Evolutionary conservation across 139 green algal genomes (phyloP), one percentile per base, ranked within the genome.

Genomic region (Pleodorina starrii): DNA sequence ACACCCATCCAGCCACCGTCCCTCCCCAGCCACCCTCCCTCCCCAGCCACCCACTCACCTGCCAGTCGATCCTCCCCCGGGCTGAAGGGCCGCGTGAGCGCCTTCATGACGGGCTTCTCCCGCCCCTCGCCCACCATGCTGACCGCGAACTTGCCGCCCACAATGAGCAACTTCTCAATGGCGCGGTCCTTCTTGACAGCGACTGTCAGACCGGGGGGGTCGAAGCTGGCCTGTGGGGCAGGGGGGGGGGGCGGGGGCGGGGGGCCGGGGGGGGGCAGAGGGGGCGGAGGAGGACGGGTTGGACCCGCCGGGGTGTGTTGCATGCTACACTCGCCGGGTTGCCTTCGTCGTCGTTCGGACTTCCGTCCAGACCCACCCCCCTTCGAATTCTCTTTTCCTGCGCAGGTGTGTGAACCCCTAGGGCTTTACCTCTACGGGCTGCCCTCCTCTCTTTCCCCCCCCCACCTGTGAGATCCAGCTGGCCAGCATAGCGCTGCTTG

Each of bases 101-200:
- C 21, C 43, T 57, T 59, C 90, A 92, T 90, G 40, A 90, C 42
- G 23, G 25, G 2, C 66, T 57, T 66, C 19, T 90, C 92, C 44
- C 92, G 90, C 35, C 90, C 93, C 89, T 98, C 94, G 6, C 95
- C 92, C 69, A 99, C 89, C 73, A 99, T 93, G 90, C 96, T 98
- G 25, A 99, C 83, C n/a, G 92, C 93, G 89, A 99, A 99, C 17
- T 85, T 88, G 76, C 80, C 90, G 74, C 96, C 95, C 29, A 79
- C 86, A 35, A 93, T 59, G 76, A 99, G 83, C 87, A 99, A 91
- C n/a, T 84, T 87, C 93, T 99, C 98, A 50, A 99, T 94, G 14
- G 97, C 96, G n/a, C 98, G 95, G 86, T 99, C 98, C 74, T 98
- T 98, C 87, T 98, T 98, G 9, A 98, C 95, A 2, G 98, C 94